Conservation (phyloP, 805 yeast species). For the Nakazawaea ambrosiae region DNA sequence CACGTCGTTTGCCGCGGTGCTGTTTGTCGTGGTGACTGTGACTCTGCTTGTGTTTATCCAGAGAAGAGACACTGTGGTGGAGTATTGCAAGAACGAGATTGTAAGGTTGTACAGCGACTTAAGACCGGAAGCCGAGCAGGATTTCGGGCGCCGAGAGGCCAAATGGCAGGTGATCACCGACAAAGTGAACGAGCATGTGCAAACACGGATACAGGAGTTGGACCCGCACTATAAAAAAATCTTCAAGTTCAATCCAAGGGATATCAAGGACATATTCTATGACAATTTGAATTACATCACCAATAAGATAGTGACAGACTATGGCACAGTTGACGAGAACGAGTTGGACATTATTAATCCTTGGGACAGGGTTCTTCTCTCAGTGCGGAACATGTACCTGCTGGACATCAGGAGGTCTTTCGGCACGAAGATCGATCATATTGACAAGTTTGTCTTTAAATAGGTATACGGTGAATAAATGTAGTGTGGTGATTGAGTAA, state of each 20-base stretch:
- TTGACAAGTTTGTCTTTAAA: not conserved
- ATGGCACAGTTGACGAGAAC: not conserved
- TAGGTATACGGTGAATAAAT: not conserved
- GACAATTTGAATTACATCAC: constrained; percentile 2
- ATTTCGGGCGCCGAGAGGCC: not conserved
- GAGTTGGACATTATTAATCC: constrained; percentile 5
- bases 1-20: not conserved
- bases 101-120: constrained; percentile 2
- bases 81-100: constrained; percentile 1
- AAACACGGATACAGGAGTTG: not conserved
- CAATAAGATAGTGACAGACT: constrained; percentile 2
- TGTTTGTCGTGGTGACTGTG: not conserved
- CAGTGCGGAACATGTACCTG: constrained; percentile 6
- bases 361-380: constrained; percentile 3
- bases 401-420: constrained; percentile 2
- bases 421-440: not conserved
- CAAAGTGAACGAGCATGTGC: not conserved
- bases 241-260: not conserved
- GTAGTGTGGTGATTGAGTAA: too few relatives aligned
- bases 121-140: constrained; percentile 3
- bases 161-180: constrained; percentile 4
- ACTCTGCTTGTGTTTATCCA: constrained; percentile 1
- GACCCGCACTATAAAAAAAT: not conserved
- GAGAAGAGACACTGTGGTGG: constrained; percentile 2
- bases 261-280: constrained; percentile 1